Conservation (phyloP, 73 alveolate species). For the Symbiodinium pilosum region DNA sequence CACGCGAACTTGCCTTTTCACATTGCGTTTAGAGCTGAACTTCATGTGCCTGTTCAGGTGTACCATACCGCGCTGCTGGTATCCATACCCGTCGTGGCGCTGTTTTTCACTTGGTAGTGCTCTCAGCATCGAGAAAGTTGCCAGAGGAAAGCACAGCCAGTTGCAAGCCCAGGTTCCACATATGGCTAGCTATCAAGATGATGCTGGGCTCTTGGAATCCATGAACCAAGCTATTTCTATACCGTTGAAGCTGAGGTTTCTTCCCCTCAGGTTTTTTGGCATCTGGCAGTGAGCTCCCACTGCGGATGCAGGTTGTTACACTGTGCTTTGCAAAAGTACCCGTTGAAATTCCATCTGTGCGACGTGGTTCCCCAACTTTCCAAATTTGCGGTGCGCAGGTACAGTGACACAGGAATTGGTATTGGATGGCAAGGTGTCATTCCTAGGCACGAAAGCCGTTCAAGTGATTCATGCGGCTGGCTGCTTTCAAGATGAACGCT, state of each 20-base stretch:
- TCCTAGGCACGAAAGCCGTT: slow-evolving; percentile 71
- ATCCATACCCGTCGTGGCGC: slow-evolving; percentile 93
- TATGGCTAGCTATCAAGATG: slow-evolving; percentile 93
- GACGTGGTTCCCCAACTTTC: too few species aligned
- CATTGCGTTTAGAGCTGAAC: too few species aligned
- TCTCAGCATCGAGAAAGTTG: background rate
- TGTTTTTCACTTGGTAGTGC: slow-evolving; percentile 58
- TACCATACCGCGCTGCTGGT: slow-evolving; percentile 46
- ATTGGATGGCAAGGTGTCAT: slow-evolving; percentile 93
- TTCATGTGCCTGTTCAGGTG: slow-evolving; percentile 10
- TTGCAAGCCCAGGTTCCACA: slow-evolving; percentile 31
- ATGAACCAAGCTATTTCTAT: background rate
- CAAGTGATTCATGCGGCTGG: too few species aligned
- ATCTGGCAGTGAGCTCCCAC: slow-evolving; percentile 81
- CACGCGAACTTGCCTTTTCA: too few species aligned
- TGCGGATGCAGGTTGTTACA: background rate
- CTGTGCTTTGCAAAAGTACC: background rate
- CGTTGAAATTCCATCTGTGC: too few species aligned
- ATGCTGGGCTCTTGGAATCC: background rate
- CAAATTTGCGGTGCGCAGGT: slow-evolving; percentile 19
- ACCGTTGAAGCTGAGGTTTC: slow-evolving; percentile 16
- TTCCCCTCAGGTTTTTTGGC: slow-evolving; percentile 73
- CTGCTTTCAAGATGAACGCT: background rate
- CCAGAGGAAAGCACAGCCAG: background rate
- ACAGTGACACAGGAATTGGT: slow-evolving; percentile 74